These are phyloP conservation scores for Coriolopsis trogii DNA, from an alignment of 1,284 basidiomycete genomes.

Conservation along the genomic window DNA sequence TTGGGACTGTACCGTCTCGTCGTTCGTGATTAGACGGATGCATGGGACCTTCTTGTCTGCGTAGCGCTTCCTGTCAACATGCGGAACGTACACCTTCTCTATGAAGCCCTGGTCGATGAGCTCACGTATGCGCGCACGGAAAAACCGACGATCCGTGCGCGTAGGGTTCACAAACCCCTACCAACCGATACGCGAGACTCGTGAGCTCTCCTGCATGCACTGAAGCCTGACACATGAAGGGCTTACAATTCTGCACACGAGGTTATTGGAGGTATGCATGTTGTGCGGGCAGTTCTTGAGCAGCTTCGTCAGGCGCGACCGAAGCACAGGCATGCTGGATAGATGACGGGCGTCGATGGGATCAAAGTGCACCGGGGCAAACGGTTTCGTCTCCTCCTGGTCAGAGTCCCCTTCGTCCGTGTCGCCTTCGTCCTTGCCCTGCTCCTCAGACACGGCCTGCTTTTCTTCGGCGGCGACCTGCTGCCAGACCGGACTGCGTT, in stretches of 20 bases:
- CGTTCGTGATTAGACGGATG: constrained; percentile 56
- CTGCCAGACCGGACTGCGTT: constrained; percentile 70
- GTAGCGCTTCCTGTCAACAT: constrained; percentile 46
- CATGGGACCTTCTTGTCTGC: constrained; percentile 56
- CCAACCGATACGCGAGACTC: constrained; percentile 1
- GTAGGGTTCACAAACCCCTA: constrained; percentile 76
- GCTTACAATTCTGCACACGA: constrained; percentile 70
- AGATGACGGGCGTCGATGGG: constrained; percentile 77
- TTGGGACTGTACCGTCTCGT: constrained; percentile 37
- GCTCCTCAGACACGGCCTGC: constrained; percentile 38
- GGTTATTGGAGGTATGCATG: constrained; percentile 69
- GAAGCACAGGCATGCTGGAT: constrained; percentile 70
- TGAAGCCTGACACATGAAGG: background rate
- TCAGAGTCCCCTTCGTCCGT: constrained; percentile 35
- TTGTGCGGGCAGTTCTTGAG: constrained; percentile 67
- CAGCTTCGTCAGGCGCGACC: constrained; percentile 66
- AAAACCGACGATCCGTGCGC: constrained; percentile 75
- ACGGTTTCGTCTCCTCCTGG: constrained; percentile 40
- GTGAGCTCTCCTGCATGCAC: background rate
- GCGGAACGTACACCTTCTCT: constrained; percentile 71
- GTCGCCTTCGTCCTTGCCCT: constrained; percentile 31
- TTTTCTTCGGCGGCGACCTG: constrained; percentile 69
- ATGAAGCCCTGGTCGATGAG: constrained; percentile 70
- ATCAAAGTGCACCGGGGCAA: constrained; percentile 53
- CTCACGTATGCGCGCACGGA: constrained; percentile 70